Evolutionary conservation across 2,329 filamentous ascomycete species (phyloP), one percentile per base, ranked within the genome.

Genomic region (Calonectria ilicicola): DNA sequence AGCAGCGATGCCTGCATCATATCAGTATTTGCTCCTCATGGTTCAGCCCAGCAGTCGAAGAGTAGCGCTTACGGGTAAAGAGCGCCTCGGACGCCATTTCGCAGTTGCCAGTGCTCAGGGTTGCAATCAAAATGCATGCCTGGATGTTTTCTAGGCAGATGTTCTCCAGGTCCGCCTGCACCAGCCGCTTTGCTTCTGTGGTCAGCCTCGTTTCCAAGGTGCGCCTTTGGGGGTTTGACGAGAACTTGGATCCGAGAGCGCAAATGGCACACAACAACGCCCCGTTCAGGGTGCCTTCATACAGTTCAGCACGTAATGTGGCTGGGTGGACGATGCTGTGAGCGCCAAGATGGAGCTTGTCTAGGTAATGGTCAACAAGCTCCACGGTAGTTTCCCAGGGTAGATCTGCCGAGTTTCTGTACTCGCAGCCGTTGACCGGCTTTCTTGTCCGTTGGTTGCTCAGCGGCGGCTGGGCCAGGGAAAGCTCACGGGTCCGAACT

Each of bases 141-240:
- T 75, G 74, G 3, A 75, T 65, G 40, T 75, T 75, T 38, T 74
- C 74, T 2, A 75, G 27, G 26, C 72, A 72, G 10, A 74, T 65
- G 17, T 74, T 74, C 35, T 75, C 72, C 0, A 75, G 21, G 27
- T 74, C 72, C 17, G 53, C 17, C 14, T 60, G 65, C 10, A 74
- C 53, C 0, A 70, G 56, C 1, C 49, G 60, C 26, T 75, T 75
- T 1, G 74, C 69, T 9, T 72, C 65, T 3, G 32, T 9, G 1
- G 67, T 49, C 27, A 69, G 26, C 15, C n/a, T 17, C 4, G 49
- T 9, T 46, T 70, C 72, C 2, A 69, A 35, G 2, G 21, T 51
- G 3, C 58, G 69, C 5, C 58, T 17, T 1, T 67, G 29, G 4
- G 42, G 17, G 10, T 71, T 38, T 1, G 21, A 2, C 2, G 64